Percentiles rank a stretch among this genome's conserved stretches.
phyloP scores from a whole-genome alignment of 2,329 filamentous ascomycete genomes.

The Tolypocladium tropicale region DNA sequence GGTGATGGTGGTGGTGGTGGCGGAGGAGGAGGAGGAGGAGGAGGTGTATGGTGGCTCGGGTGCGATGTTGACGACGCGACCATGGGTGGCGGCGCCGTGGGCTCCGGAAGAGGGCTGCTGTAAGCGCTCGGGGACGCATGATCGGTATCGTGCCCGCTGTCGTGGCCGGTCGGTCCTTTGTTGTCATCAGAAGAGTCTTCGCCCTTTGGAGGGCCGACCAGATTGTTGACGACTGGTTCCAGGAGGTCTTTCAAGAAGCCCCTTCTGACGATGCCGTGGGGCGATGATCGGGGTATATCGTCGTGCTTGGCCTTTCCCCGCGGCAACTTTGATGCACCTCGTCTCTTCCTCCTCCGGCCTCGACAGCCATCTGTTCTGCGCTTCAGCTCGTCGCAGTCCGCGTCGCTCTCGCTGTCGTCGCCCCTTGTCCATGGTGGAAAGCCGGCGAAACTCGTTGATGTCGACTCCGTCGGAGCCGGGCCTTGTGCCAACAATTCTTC shows the following conservation, averaged over 20 bases:
- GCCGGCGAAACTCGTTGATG: neutral
- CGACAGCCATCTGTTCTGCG: neutral
- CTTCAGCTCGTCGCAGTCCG: neutral
- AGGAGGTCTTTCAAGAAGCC: neutral
- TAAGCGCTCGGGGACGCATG: neutral
- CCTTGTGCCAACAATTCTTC: neutral
- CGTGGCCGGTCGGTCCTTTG: neutral
- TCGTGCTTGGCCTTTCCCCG: neutral
- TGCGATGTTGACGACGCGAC: neutral
- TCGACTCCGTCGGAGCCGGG: conserved; percentile 2
- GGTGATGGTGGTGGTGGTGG: neutral
- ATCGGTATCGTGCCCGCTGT: neutral
- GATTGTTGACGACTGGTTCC: neutral
- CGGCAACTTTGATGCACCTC: neutral
- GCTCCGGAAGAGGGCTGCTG: neutral
- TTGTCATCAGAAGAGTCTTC: neutral
- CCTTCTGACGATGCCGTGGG: neutral
- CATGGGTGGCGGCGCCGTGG: neutral
- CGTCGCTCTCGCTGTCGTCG: conserved; percentile 10
- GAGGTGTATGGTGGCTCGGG: neutral
- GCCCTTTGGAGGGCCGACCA: neutral
- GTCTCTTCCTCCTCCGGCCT: neutral
- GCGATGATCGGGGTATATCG: neutral
- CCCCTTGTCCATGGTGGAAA: conserved; percentile 16
- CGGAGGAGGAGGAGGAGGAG: neutral